Evolutionary conservation across 2,329 filamentous ascomycete species (phyloP), one percentile per base, ranked within the genome.

Genomic region (Lachnellula suecica): DNA sequence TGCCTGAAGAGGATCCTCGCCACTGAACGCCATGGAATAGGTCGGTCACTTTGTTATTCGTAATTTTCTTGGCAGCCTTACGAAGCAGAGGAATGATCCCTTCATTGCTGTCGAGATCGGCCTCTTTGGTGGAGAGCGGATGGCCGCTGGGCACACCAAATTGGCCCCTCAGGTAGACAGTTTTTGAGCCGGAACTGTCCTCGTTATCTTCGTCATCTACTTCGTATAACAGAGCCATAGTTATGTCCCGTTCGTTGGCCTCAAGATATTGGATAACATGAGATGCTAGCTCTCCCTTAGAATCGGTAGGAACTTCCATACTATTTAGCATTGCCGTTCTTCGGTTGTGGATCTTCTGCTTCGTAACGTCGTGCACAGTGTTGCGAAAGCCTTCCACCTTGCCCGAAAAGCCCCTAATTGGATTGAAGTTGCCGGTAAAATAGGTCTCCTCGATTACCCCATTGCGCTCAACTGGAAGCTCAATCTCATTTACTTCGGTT

Each of bases 371-470:
- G 41, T 58, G 52, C 10, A 57, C 53, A 4, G 54, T 41, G 23
- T 64, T 64, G 27, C 62, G 60, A 11, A 63, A 61, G 1, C 63
- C 64, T 19, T 59, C 57, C 2, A 66, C 47, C 15, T 47, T 49
- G 13, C 64, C 61, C 29, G 52, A 53, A 13, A 59, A 52, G 15
- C 55, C 57, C 29, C 61, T 44, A 4, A 66, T 35, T 7, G 64
- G 64, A n/a, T 52, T 61, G 25, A 66, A 61, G 22, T 56, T 65
- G 7, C 61, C 63, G 10, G 59, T 61, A 40, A 66, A 66, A 37
- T 62, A 63, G 9, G 59, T 52, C 38, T 66, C 63, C 24, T 65
- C 60, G 2, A 56, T 20, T n/a, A 60, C 62, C 1, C 56, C 58
- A 24, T 51, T 54, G 6, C 64, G 55, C 24, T 63, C 59, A 2